phyloP scores from a whole-genome alignment of 2,329 filamentous ascomycete genomes.

The Colletotrichum viniferum region DNA sequence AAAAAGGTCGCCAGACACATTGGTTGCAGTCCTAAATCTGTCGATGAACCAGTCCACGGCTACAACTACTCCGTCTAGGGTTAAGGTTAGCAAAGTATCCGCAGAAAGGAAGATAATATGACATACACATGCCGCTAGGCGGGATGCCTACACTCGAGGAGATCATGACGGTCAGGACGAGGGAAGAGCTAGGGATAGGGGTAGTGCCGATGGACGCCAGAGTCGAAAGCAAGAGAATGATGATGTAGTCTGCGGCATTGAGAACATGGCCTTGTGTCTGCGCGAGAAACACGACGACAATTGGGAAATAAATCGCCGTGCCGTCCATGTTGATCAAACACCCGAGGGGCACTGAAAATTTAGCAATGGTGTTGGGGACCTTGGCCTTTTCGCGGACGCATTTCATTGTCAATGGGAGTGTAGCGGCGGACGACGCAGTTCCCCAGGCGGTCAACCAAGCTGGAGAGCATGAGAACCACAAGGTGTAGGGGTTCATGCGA shows the following conservation, averaged over 20 bases:
- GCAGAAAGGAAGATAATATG: too few relatives aligned
- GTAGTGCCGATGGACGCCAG: slow-evolving; percentile 58
- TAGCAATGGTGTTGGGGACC: slow-evolving; percentile 46
- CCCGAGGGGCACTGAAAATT: slow-evolving; percentile 35
- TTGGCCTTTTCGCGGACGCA: too few relatives aligned
- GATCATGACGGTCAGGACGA: slow-evolving; percentile 58
- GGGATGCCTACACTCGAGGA: slow-evolving; percentile 47
- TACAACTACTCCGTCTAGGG: slow-evolving; percentile 26
- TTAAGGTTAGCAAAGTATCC: too few relatives aligned
- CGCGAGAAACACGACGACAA: slow-evolving; percentile 57
- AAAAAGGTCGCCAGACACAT: slow-evolving; percentile 47
- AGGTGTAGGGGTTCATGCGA: slow-evolving; percentile 49
- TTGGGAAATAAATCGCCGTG: slow-evolving; percentile 61
- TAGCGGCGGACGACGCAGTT: slow-evolving; percentile 41
- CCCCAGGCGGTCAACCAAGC: slow-evolving; percentile 62
- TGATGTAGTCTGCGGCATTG: slow-evolving; percentile 48
- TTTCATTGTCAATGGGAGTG: too few relatives aligned
- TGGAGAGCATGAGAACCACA: slow-evolving; percentile 52
- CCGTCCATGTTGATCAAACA: slow-evolving; percentile 49
- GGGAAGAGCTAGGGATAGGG: slow-evolving; percentile 55
- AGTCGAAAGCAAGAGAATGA: slow-evolving; percentile 52
- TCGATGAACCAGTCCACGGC: slow-evolving; percentile 63
- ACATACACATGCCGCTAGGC: slow-evolving; percentile 47
- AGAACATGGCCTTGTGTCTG: slow-evolving; percentile 52
- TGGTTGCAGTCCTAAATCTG: slow-evolving; percentile 56